Conservation (phyloP, 495 filamentous ascomycete species). For the Aspergillus heteromorphus region DNA sequence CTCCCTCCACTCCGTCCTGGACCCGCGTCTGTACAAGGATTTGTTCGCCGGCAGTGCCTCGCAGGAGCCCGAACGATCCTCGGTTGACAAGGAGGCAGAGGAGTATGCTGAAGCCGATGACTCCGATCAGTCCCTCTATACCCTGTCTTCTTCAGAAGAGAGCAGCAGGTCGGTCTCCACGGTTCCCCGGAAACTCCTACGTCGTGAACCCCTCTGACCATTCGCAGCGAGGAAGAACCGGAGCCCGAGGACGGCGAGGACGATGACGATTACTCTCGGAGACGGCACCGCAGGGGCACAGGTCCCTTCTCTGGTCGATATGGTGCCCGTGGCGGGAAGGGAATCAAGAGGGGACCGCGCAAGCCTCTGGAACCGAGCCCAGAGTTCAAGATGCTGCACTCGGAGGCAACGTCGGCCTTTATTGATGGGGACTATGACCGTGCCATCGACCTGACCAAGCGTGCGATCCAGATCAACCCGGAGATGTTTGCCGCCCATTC, state of each 20-base stretch:
- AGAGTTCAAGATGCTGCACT: constrained; percentile 68
- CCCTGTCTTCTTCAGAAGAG: constrained; percentile 19
- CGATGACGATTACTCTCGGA: constrained; percentile 25
- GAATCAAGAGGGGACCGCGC: constrained; percentile 59
- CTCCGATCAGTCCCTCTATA: constrained; percentile 23
- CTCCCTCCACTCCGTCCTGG: constrained; percentile 28
- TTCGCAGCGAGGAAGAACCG: constrained; percentile 21
- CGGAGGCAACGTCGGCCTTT: constrained; percentile 65
- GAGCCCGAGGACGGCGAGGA: constrained; percentile 20
- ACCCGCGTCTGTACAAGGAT: constrained; percentile 37
- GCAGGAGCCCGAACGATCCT: constrained; percentile 11
- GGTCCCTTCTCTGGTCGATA: constrained; percentile 39
- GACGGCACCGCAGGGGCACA: constrained; percentile 30
- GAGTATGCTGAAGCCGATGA: constrained; percentile 14
- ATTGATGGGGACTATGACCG: constrained; percentile 59
- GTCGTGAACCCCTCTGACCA: neutral
- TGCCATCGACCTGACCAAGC: constrained; percentile 55
- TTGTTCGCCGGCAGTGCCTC: constrained; percentile 11
- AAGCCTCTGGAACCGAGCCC: constrained; percentile 65
- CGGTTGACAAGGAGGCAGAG: constrained; percentile 6
- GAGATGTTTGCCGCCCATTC: constrained; percentile 78
- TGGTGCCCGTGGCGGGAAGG: constrained; percentile 44
- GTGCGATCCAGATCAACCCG: constrained; percentile 74
- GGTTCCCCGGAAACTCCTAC: neutral
- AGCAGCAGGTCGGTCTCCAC: constrained; percentile 13